Percentiles rank a stretch among this genome's conserved stretches.
These are phyloP conservation scores for Cryptosporidium muris DNA, from an alignment of 169 alveolate genomes.

Conservation along the genomic window DNA sequence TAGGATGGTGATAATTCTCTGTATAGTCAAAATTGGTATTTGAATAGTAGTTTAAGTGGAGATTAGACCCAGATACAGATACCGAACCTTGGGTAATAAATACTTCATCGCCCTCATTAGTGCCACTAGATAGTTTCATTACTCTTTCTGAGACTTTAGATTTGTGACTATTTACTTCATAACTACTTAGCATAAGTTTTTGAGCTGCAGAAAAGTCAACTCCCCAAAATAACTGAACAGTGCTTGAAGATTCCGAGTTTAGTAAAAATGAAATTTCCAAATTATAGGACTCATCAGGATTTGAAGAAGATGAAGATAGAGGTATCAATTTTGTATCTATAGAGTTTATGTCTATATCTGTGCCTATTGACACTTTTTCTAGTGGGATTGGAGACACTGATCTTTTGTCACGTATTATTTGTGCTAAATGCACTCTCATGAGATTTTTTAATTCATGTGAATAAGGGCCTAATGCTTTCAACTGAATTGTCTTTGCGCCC, in stretches of 20 bases:
- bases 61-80: too few species aligned
- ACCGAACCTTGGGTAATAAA: too few species aligned
- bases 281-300: slow-evolving; percentile 55
- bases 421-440: slow-evolving; percentile 19
- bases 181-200: neutral
- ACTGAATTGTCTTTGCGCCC: slow-evolving; percentile 14
- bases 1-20: too few species aligned
- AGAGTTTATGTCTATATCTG: slow-evolving; percentile 24
- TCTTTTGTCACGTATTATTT: slow-evolving; percentile 49
- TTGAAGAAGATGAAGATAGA: slow-evolving; percentile 65
- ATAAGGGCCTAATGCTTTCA: slow-evolving; percentile 54
- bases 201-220: slow-evolving; percentile 16
- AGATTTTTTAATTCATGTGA: slow-evolving; percentile 58
- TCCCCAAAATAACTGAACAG: slow-evolving; percentile 59
- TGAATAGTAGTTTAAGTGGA: too few species aligned
- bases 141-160: neutral
- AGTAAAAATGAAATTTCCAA: slow-evolving; percentile 45
- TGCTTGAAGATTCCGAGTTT: slow-evolving; percentile 13
- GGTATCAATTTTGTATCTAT: slow-evolving; percentile 39
- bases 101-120: too few species aligned
- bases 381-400: slow-evolving; percentile 37
- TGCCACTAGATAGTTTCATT: neutral
- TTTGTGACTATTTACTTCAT: too few species aligned
- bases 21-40: too few species aligned
- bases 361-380: slow-evolving; percentile 7